Conservation (phyloP, 257 asterid genomes). For the Plantago major region DNA sequence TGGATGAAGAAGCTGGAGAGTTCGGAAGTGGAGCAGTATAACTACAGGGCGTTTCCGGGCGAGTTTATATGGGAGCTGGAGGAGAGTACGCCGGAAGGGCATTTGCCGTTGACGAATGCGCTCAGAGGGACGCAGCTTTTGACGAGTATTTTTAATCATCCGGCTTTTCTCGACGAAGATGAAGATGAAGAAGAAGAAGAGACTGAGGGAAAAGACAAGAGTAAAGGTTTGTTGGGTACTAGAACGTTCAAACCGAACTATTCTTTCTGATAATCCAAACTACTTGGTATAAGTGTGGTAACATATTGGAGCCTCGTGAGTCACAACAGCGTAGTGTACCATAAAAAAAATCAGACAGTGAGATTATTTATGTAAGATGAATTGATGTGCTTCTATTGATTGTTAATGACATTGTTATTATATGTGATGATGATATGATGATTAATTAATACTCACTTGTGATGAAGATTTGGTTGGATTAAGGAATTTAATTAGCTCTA, state of each 20-base stretch:
- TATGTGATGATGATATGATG: no score
- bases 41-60: constrained; percentile 70
- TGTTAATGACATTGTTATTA: no score
- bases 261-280: constrained; percentile 32
- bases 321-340: no score
- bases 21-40: constrained; percentile 66
- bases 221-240: constrained; percentile 23
- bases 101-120: constrained; percentile 86
- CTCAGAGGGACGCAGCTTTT: constrained; percentile 77
- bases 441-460: no score
- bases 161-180: constrained; percentile 48
- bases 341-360: no score
- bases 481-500: no score
- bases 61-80: constrained; percentile 74
- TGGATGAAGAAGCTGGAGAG: constrained; percentile 88
- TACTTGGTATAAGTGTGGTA: no score
- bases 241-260: constrained; percentile 41
- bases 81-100: constrained; percentile 64
- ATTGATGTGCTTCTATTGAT: no score
- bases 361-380: no score
- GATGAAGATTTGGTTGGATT: no score
- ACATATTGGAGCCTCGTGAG: no score
- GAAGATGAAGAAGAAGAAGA: constrained; percentile 26
- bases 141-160: constrained; percentile 48
- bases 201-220: constrained; percentile 16